A percentile compares a stretch with the other conserved stretches of the same genome.
phyloP scores from a whole-genome alignment of 2,329 filamentous ascomycete species.

The Akanthomyces uredinophilus region DNA sequence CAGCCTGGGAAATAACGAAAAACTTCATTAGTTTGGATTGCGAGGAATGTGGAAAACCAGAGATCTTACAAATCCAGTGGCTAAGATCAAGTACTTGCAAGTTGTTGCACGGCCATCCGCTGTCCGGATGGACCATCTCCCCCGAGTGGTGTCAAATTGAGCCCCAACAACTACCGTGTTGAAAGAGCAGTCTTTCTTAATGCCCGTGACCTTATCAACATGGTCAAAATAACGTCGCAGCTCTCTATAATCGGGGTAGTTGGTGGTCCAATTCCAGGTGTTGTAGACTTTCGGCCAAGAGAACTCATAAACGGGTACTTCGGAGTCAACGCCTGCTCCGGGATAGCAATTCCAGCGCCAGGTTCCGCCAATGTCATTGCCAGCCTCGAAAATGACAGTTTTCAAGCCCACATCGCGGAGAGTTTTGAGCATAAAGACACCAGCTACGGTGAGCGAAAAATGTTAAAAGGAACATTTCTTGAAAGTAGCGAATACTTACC shows the following conservation, averaged over 20 bases:
- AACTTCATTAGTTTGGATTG: not conserved
- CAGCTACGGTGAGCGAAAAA: conserved; percentile 14
- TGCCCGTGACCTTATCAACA: conserved; percentile 42
- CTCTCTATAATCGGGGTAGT: conserved; percentile 42
- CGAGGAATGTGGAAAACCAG: accelerated
- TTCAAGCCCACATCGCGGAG: conserved; percentile 42
- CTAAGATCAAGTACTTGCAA: conserved; percentile 44
- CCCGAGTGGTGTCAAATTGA: conserved; percentile 38
- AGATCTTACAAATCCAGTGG: conserved; percentile 30
- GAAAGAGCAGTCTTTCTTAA: conserved; percentile 48
- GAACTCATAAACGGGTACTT: conserved; percentile 42
- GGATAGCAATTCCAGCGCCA: conserved; percentile 50
- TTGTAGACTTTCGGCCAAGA: conserved; percentile 39
- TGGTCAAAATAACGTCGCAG: conserved; percentile 51
- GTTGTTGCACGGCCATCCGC: conserved; percentile 40
- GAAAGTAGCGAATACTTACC: not conserved
- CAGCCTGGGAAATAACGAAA: conserved; percentile 30
- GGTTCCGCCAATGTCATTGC: conserved; percentile 39
- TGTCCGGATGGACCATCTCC: conserved; percentile 42
- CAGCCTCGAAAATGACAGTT: conserved; percentile 42
- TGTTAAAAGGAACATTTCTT: not conserved
- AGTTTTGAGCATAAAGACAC: conserved; percentile 39
- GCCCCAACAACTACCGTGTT: conserved; percentile 44
- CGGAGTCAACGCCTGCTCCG: conserved; percentile 41
- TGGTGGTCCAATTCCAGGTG: conserved; percentile 47